phyloP scores from a whole-genome alignment of 306 rosid species.

The Vigna reflexopilosa region DNA sequence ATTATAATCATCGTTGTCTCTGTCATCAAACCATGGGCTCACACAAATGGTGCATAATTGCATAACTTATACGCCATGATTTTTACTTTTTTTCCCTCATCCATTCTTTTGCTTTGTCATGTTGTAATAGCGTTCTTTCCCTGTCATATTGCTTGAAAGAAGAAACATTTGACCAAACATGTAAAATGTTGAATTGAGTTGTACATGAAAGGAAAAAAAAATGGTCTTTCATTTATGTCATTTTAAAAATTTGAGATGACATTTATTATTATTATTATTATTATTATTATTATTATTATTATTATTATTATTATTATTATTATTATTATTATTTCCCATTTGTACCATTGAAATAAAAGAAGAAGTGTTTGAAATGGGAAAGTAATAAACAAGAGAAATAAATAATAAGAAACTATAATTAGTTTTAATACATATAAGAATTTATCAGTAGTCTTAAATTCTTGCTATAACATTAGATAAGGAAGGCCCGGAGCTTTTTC shows the following conservation, averaged over 20 bases:
- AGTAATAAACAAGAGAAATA: not conserved
- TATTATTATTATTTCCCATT: not conserved
- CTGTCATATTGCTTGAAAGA: conserved; percentile 10
- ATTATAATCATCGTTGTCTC: conserved; percentile 60
- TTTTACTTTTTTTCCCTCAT: not conserved
- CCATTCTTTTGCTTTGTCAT: conserved; percentile 8
- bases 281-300: not conserved
- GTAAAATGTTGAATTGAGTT: conserved; percentile 24
- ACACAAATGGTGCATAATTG: conserved; percentile 59
- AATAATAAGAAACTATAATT: not conserved
- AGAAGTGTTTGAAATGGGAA: not conserved
- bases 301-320: not conserved
- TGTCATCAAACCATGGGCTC: conserved; percentile 81
- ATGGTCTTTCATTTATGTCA: not conserved
- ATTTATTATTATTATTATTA: not conserved
- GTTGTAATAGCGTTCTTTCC: not conserved
- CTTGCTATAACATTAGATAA: no score
- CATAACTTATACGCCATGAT: not conserved
- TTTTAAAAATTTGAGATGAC: not conserved
- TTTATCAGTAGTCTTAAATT: no score
- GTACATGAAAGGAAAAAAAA: conserved; percentile 12
- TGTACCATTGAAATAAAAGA: not conserved
- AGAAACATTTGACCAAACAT: conserved; percentile 26
- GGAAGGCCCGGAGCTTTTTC: no score
- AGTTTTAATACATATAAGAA: not conserved